Evolutionary conservation across 2,329 filamentous ascomycete species (phyloP), one percentile per base, ranked within the genome.

Genomic region (Xylariaceae sp.): DNA sequence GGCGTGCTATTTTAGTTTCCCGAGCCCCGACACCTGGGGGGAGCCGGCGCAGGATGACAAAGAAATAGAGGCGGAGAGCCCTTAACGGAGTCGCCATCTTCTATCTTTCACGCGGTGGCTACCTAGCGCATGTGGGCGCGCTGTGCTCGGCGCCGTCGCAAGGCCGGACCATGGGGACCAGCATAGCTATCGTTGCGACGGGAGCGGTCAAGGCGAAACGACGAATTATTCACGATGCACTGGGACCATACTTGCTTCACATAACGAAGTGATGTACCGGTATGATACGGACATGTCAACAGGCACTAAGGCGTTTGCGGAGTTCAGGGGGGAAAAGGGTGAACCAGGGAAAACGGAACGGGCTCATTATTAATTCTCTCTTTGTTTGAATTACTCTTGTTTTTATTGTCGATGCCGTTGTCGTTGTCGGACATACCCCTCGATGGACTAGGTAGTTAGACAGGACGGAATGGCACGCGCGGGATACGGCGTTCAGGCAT

Each of bases 1-100:
- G 63, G 79, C 75, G 52, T 80, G 81, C 57, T 89, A 89, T 70
- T 84, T 87, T 65, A 88, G 85, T 73, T 89, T 89, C 67, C 86
- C 86, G 15, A 86, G 80, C 68, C 88, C 88, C 68, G 86, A 89
- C 64, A 79, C 83, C 56, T 88, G 84, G 75, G 79, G 80, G 40
- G 75, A 74, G 52, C 71, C 74, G 57, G 71, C 71, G 45, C 67
- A 70, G 16, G 47, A 53, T 32, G 71, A 74, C 26, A 71, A 72
- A 39, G 72, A 74, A 54, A 72, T 61, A 15, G 60, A 71, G 47
- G 52, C 49, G 44, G 32, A 10, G 9, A 51, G 54, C 18, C 42
- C 55, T 34, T 61, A 49, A 61, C 36, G 16, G 21, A 15, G 29
- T 19, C 32, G 22, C 29, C 34, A 42, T 46, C 22, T 18, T 30